Evolutionary conservation across 305 asterid genomes (phyloP).

Genomic region (Fraxinus latifolia): DNA sequence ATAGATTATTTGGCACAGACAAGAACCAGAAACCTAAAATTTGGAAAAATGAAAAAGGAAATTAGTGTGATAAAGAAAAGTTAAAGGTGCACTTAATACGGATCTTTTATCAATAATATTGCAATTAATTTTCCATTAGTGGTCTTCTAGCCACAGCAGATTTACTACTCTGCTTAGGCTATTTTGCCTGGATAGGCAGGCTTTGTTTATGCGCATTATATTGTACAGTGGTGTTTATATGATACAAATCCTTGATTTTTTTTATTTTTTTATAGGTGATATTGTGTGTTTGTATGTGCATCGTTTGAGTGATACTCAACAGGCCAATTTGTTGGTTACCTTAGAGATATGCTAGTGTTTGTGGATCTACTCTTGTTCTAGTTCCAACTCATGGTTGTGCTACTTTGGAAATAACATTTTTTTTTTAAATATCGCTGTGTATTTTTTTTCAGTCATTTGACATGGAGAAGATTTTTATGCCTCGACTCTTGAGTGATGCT

Average conservation of each 20-base stretch:
- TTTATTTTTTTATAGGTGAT: not conserved
- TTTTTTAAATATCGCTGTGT: not conserved
- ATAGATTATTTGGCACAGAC: not conserved
- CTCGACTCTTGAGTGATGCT: conserved; percentile 27
- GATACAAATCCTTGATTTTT: not conserved
- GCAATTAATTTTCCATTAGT: not conserved
- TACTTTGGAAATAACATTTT: not conserved
- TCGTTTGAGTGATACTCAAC: not conserved
- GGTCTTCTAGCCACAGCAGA: not conserved
- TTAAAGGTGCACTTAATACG: not conserved
- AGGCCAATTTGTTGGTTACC: not conserved
- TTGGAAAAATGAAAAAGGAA: not conserved
- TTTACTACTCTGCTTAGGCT: not conserved
- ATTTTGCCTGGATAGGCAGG: not conserved
- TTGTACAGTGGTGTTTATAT: not conserved
- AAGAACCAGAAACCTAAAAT: not conserved
- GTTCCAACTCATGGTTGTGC: not conserved
- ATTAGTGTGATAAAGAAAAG: not conserved
- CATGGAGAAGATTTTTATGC: conserved; percentile 11
- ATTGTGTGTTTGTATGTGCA: not conserved
- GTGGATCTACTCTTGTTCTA: not conserved
- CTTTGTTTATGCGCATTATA: not conserved
- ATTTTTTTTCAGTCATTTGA: not conserved
- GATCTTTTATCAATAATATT: not conserved
- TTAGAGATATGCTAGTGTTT: not conserved